Evolutionary conservation across 768 basidiomycete genomes (phyloP).

Genomic region (Tylopilus intermedius): DNA sequence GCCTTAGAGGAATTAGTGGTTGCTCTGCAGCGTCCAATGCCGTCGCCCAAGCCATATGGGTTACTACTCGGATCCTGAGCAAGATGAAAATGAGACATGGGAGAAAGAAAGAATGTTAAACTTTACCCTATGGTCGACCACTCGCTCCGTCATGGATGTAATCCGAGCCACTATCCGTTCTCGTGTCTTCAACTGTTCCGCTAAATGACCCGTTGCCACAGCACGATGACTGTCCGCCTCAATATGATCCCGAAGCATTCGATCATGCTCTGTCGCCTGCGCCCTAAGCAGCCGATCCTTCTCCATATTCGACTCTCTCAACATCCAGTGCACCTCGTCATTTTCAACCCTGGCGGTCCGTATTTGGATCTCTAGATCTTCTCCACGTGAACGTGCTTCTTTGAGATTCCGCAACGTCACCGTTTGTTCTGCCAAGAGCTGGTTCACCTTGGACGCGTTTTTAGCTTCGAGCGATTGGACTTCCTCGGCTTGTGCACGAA

Average conservation of each 20-base stretch:
- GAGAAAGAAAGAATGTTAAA: not conserved
- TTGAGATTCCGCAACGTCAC: constrained; percentile 64
- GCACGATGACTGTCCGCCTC: constrained; percentile 93
- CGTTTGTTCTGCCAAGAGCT: constrained; percentile 73
- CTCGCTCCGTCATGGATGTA: constrained; percentile 78
- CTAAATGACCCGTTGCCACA: constrained; percentile 79
- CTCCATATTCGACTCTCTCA: constrained; percentile 66
- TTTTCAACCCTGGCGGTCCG: constrained; percentile 66
- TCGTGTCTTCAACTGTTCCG: constrained; percentile 82
- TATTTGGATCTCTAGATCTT: constrained; percentile 73
- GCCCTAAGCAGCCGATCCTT: constrained; percentile 71
- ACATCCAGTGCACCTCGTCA: constrained; percentile 55
- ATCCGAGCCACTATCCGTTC: constrained; percentile 97
- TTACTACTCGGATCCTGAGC: constrained; percentile 74
- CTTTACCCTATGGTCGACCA: constrained; percentile 71
- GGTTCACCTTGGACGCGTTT: constrained; percentile 58
- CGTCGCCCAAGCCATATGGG: constrained; percentile 84
- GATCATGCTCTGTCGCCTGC: constrained; percentile 67
- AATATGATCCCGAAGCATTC: constrained; percentile 76
- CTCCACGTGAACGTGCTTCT: constrained; percentile 67
- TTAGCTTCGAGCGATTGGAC: constrained; percentile 62
- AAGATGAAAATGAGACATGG: constrained; percentile 1
- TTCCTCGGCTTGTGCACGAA: constrained; percentile 59
- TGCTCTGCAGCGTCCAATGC: constrained; percentile 38
- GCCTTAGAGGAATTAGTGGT: constrained; percentile 43